A percentile compares a stretch with the other conserved stretches of the same genome.
phyloP scores from a whole-genome alignment of 2,329 filamentous ascomycete species.

The Colletotrichum tamarilloi region DNA sequence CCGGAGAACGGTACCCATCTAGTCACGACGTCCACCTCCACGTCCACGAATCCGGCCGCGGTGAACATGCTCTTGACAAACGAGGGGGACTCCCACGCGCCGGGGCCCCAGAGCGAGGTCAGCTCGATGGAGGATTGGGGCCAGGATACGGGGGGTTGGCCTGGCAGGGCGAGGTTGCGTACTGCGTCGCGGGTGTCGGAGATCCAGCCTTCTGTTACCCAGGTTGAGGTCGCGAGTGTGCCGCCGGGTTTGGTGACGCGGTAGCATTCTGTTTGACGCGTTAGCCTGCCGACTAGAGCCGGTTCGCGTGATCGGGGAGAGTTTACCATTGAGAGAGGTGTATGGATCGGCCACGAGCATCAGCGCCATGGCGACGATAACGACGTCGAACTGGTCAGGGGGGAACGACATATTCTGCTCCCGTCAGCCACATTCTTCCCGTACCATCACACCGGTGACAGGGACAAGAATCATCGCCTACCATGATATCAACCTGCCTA shows the following conservation, averaged over 20 bases:
- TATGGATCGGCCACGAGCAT: slow-evolving; percentile 18
- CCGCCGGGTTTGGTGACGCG: slow-evolving; percentile 14
- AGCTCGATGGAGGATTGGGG: slow-evolving; percentile 7
- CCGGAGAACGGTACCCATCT: neutral
- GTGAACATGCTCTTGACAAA: slow-evolving; percentile 11
- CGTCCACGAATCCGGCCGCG: slow-evolving; percentile 13
- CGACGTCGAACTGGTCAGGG: neutral
- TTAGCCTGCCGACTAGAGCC: neutral
- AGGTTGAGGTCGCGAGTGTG: slow-evolving; percentile 13
- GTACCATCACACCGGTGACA: no score
- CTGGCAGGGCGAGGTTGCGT: neutral
- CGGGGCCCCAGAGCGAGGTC: slow-evolving; percentile 8
- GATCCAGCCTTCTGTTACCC: slow-evolving; percentile 13
- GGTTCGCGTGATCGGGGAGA: no score
- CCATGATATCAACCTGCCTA: neutral
- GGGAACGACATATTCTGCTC: neutral
- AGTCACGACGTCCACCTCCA: slow-evolving; percentile 12
- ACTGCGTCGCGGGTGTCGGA: slow-evolving; percentile 11
- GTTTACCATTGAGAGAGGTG: neutral
- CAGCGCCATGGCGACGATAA: slow-evolving; percentile 8
- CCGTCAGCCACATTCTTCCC: no score
- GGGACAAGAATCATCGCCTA: neutral
- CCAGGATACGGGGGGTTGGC: slow-evolving; percentile 2
- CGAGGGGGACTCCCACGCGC: neutral
- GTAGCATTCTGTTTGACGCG: neutral